phyloP scores from a whole-genome alignment of 2,329 filamentous ascomycete genomes.

The Fusarium sublunatum region DNA sequence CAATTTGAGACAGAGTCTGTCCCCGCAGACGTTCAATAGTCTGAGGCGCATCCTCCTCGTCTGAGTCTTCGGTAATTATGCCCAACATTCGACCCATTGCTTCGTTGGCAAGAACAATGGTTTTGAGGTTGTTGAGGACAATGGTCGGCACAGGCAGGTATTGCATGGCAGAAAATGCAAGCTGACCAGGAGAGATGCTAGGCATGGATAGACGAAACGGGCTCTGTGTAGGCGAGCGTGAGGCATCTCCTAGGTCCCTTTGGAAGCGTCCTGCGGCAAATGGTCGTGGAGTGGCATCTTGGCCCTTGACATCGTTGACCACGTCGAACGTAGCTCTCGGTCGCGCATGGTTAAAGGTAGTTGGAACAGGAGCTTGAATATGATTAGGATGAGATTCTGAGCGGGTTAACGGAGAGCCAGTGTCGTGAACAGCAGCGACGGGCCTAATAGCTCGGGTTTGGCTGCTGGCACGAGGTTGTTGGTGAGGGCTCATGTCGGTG shows the following conservation, averaged over 20 bases:
- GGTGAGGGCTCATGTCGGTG: constrained; percentile 50
- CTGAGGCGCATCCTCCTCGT: constrained; percentile 55
- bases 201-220: constrained; percentile 59
- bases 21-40: constrained; percentile 71
- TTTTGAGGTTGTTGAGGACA: constrained; percentile 75
- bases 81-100: constrained; percentile 77
- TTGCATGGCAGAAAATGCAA: constrained; percentile 76
- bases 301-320: constrained; percentile 24
- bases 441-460: constrained; percentile 46
- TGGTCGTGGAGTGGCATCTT: constrained; percentile 44
- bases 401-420: constrained; percentile 31
- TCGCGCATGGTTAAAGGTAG: constrained; percentile 20
- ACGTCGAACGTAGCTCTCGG: constrained; percentile 37
- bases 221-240: constrained; percentile 53
- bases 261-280: constrained; percentile 50
- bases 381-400: constrained; percentile 30
- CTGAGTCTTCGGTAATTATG: constrained; percentile 59
- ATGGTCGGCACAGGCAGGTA: constrained; percentile 79
- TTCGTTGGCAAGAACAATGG: constrained; percentile 78
- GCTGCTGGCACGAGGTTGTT: constrained; percentile 47
- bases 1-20: constrained; percentile 74
- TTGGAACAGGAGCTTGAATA: constrained; percentile 30
- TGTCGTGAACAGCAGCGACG: constrained; percentile 39
- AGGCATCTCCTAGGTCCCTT: constrained; percentile 46
- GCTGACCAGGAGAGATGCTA: constrained; percentile 61